Evolutionary conservation across 306 rosid species (phyloP), one percentile per base, ranked within the genome.

Genomic region (Sphenostylis stenocarpa): DNA sequence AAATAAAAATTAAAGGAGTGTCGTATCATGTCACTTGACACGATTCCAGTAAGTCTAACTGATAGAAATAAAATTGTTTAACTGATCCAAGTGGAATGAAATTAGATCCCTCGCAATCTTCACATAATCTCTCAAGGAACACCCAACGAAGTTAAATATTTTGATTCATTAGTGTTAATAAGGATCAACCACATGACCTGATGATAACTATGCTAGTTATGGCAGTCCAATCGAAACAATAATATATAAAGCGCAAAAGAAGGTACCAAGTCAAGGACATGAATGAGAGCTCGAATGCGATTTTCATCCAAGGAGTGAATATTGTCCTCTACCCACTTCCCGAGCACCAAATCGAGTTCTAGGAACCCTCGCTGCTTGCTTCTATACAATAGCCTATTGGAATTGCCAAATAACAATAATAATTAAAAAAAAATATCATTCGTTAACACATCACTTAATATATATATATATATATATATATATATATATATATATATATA

Each of bases 331-430:
- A 92, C 97, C 98, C 98, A 94, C 80, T 92, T 92, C 8, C 98
- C 98, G 21, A 94, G 90, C 53, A 94, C 77, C 93, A 94, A 88
- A 81, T 94, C 98, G 75, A 94, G 79, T 52, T 94, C 97, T 52
- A 94, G 75, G 73, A 92, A 88, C 55, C 98, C 98, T 55, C 96
- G 86, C 43, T 94, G 98, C 72, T 84, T 94, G 90, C 98, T 94
- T 86, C 97, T 86, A 60, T 94, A 94, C 34, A 94, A 62, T 21
- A 94, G 48, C 62, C 95, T 93, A 66, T 64, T 2, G 5, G 11
- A 7, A 51, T 7, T 51, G 57, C 5, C 26, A 48, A n/a, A 41
- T 11, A 41, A 0, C 11, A 41, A 38, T 2, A 7, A 38, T 7
- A 7, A 29, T 29, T 29, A 38, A 38, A 36, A 9, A 38, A 5